A percentile compares a stretch with the other conserved stretches of the same genome.
These are phyloP conservation scores for Heliosperma pusillum DNA, from an alignment of 148 eudicot species.

Conservation along the genomic window DNA sequence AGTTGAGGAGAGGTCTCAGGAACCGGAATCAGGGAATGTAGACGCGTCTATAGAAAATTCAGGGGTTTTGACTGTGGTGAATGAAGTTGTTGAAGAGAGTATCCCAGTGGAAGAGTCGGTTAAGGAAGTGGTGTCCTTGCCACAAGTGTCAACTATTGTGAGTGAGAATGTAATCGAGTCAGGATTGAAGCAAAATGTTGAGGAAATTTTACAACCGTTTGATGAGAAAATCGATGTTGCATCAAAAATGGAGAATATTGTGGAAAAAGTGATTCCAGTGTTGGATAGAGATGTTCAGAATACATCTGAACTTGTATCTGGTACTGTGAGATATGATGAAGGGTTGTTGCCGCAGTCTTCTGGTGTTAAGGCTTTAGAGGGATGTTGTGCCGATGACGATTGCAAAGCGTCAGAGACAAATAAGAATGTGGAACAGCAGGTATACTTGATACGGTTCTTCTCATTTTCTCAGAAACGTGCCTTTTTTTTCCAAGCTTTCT, in stretches of 20 bases:
- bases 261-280: slow-evolving; percentile 18
- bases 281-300: slow-evolving; percentile 9
- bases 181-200: slow-evolving; percentile 25
- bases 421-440: slow-evolving; percentile 46
- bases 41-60: slow-evolving; percentile 9
- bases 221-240: slow-evolving; percentile 26
- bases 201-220: slow-evolving; percentile 11
- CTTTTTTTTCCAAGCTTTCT: neutral
- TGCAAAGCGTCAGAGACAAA: slow-evolving; percentile 34
- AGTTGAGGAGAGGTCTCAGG: slow-evolving; percentile 22
- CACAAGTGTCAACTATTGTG: slow-evolving; percentile 22
- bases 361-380: slow-evolving; percentile 21
- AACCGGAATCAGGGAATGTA: slow-evolving; percentile 7
- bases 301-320: slow-evolving; percentile 2
- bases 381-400: slow-evolving; percentile 26
- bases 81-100: slow-evolving; percentile 24
- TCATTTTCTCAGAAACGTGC: neutral
- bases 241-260: slow-evolving; percentile 22
- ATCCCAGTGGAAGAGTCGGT: slow-evolving; percentile 43
- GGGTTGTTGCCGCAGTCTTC: slow-evolving; percentile 28
- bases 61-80: neutral
- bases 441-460: slow-evolving; percentile 5
- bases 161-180: slow-evolving; percentile 29
- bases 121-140: slow-evolving; percentile 35
- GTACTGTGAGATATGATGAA: slow-evolving; percentile 21